Base-by-base conservation (phyloP, 2,329 filamentous ascomycete species). In the Fusarium pseudonygamai region DNA sequence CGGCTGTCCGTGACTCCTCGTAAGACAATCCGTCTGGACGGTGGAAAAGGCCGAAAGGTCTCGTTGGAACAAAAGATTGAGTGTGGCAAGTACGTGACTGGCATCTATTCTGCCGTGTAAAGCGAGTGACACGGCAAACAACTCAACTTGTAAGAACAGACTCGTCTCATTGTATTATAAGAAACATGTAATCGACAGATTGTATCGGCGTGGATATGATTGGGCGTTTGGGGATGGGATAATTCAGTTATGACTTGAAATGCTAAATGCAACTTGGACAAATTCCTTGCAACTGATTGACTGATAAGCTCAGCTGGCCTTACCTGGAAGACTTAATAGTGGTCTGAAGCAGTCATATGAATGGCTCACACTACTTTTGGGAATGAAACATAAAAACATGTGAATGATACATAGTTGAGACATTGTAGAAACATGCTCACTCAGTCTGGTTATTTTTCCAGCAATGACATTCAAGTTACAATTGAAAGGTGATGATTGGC, bases 11-110 rank as follows among this genome's bases (percentile, higher is more conserved):
- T 97, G 74, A 94, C 95, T 65, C 95, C 95, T 43, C 85, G 89
- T 75, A 89, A 92, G 74, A 93, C 88, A 72, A 92, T 93, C 26
- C 89, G 87, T 64, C 81, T 96, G 13, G 84, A 85, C 65, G 85
- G 82, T 15, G 87, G 87, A 56, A 87, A 85, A 74, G 93, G 93
- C 4, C 86, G 92, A 78, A 93, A 87, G 79, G 92, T 93, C 22
- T 92, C 87, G 61, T 84, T 97, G 74, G 95, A 97, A 84, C 96
- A 98, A 84, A 91, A 91, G 75, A 91, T 97, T 16, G 94, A 96
- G 81, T 98, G 95, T 80, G 96, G 96, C 24, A 89, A 93, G 71
- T 91, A 90, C 72, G 91, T 95, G 18, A 96, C 93, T 64, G 94
- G 91, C 22, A 92, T 97, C 8, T 98, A 96, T 83, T 97, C 94